Conservation (phyloP, 306 rosid species). For the Sphenostylis stenocarpa region DNA sequence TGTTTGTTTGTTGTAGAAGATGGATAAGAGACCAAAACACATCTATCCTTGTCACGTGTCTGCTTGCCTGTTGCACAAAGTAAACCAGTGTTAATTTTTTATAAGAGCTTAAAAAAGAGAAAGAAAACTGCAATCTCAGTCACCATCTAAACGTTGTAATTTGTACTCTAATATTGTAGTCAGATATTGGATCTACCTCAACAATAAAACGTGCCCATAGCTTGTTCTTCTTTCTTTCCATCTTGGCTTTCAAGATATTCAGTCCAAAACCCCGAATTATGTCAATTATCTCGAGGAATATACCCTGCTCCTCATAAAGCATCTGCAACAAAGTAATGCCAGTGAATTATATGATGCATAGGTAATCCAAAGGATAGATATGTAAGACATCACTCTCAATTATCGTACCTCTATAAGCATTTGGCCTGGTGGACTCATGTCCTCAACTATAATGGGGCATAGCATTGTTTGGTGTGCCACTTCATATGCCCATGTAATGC, state of each 20-base stretch:
- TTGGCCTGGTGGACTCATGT: conserved; percentile 72
- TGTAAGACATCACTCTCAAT: background rate
- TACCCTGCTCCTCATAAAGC: conserved; percentile 74
- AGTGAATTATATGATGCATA: background rate
- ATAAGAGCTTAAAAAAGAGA: background rate
- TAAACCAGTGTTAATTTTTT: conserved; percentile 2
- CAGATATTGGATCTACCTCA: conserved; percentile 54
- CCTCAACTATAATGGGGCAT: conserved; percentile 87
- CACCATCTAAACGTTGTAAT: background rate
- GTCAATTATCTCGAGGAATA: conserved; percentile 81
- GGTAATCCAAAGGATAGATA: background rate
- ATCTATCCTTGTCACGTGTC: conserved; percentile 68
- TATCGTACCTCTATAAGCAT: conserved; percentile 84
- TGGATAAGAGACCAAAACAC: conserved; percentile 70
- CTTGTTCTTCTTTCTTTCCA: conserved; percentile 65
- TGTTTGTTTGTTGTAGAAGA: conserved; percentile 57
- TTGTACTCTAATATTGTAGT: background rate
- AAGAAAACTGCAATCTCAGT: conserved; percentile 1
- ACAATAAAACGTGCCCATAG: conserved; percentile 78
- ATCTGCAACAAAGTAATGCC: conserved; percentile 50
- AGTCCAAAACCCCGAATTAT: conserved; percentile 62
- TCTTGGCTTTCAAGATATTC: conserved; percentile 74
- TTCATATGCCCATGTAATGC: conserved; percentile 83
- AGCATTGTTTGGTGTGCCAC: conserved; percentile 62
- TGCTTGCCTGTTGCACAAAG: conserved; percentile 50